Conservation (phyloP, 2,329 filamentous ascomycete species). For the Aspergillus fructus region DNA sequence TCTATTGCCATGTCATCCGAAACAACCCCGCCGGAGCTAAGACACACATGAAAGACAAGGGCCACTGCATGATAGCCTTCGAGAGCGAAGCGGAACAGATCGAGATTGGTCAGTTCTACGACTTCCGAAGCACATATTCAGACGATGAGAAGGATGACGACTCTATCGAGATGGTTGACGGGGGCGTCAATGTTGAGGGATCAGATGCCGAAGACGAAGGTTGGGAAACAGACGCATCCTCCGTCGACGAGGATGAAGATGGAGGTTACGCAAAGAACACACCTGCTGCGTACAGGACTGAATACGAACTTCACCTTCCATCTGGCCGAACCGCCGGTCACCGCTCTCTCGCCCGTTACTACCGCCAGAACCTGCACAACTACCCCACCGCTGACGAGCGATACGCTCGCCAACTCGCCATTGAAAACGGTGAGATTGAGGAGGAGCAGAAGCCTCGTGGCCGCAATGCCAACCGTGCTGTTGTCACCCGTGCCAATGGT, state of each 20-base stretch:
- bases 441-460: slow-evolving; percentile 43
- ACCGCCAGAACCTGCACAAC: slow-evolving; percentile 84
- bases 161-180: slow-evolving; percentile 44
- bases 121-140: slow-evolving; percentile 93
- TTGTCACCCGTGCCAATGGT: slow-evolving; percentile 69
- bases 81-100: slow-evolving; percentile 85
- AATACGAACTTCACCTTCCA: slow-evolving; percentile 90
- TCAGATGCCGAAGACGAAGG: slow-evolving; percentile 60
- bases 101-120: slow-evolving; percentile 94
- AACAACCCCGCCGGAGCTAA: slow-evolving; percentile 77
- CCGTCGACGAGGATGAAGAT: slow-evolving; percentile 79
- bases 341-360: slow-evolving; percentile 82
- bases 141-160: slow-evolving; percentile 68
- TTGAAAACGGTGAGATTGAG: slow-evolving; percentile 51
- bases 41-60: slow-evolving; percentile 96
- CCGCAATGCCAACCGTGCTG: slow-evolving; percentile 49
- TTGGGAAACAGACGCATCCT: slow-evolving; percentile 97
- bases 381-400: slow-evolving; percentile 79
- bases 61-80: slow-evolving; percentile 96
- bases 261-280: slow-evolving; percentile 77
- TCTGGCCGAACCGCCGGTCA: slow-evolving; percentile 88
- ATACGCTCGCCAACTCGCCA: slow-evolving; percentile 61
- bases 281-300: slow-evolving; percentile 80
- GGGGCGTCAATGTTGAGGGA: slow-evolving; percentile 61
- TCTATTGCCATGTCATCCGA: slow-evolving; percentile 83